Evolutionary conservation across 2,329 filamentous ascomycete species (phyloP).

Genomic region (Aspergillus pseudoterreus): DNA sequence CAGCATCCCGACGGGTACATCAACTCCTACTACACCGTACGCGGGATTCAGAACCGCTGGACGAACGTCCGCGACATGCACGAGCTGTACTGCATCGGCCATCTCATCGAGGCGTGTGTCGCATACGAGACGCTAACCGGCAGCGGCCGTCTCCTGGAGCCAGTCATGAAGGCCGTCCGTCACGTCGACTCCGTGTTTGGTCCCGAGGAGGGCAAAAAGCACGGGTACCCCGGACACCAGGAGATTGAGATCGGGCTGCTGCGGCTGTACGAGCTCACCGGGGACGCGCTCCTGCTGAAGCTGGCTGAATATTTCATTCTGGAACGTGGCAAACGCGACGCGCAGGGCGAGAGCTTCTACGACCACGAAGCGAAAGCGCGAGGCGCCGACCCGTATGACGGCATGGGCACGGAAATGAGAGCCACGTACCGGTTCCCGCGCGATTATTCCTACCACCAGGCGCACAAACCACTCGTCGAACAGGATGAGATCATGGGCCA

Average conservation of each 20-base stretch:
- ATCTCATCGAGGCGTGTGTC: slow-evolving; percentile 59
- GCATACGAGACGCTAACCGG: slow-evolving; percentile 53
- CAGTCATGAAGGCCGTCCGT: slow-evolving; percentile 53
- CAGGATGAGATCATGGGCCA: slow-evolving; percentile 51
- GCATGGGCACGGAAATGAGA: neutral
- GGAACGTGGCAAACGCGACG: neutral
- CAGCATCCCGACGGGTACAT: slow-evolving; percentile 61
- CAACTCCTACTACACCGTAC: slow-evolving; percentile 61
- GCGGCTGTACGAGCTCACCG: slow-evolving; percentile 42
- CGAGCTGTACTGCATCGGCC: slow-evolving; percentile 54
- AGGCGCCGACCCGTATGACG: neutral
- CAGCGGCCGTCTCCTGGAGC: slow-evolving; percentile 50
- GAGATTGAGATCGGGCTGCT: slow-evolving; percentile 52
- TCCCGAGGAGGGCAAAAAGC: slow-evolving; percentile 45
- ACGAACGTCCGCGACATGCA: slow-evolving; percentile 60
- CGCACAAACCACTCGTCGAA: slow-evolving; percentile 23
- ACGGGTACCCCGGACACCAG: slow-evolving; percentile 60
- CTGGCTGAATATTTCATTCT: neutral
- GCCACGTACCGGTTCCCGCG: neutral
- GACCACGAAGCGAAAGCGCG: neutral
- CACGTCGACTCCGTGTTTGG: slow-evolving; percentile 54
- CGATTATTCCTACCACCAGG: neutral
- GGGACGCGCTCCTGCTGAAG: slow-evolving; percentile 37
- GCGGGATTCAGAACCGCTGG: slow-evolving; percentile 54
- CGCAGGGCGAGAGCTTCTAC: neutral